Conservation (phyloP, 1,284 basidiomycete species). For the Abortiporus biennis region DNA sequence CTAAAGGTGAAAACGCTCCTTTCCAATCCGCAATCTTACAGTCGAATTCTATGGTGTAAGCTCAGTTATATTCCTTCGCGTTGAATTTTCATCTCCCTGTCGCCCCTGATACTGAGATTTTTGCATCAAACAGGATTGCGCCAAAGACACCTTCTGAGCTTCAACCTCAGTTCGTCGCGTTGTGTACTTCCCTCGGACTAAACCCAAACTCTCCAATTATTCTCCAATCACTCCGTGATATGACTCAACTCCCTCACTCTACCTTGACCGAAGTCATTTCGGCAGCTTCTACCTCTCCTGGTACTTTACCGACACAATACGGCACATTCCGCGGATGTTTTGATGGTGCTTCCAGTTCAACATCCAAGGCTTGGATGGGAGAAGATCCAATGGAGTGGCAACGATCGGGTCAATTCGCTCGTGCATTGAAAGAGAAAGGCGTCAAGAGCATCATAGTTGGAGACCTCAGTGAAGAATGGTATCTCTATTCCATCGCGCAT, state of each 20-base stretch:
- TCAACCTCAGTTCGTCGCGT: slow-evolving; percentile 53
- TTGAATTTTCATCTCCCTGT: slow-evolving; percentile 4
- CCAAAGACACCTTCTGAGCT: slow-evolving; percentile 56
- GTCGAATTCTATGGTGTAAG: slow-evolving; percentile 69
- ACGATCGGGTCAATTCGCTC: slow-evolving; percentile 51
- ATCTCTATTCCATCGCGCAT: slow-evolving; percentile 66
- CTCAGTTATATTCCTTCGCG: slow-evolving; percentile 7
- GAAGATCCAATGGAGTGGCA: slow-evolving; percentile 66
- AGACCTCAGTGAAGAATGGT: slow-evolving; percentile 73
- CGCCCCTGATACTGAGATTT: slow-evolving; percentile 11
- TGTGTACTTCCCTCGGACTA: slow-evolving; percentile 49
- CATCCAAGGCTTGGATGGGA: no score
- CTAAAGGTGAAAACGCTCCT: slow-evolving; percentile 48
- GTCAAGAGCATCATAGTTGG: slow-evolving; percentile 58
- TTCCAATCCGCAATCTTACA: slow-evolving; percentile 62
- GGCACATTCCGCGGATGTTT: slow-evolving; percentile 68
- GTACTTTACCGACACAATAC: slow-evolving; percentile 37
- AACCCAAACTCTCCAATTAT: slow-evolving; percentile 44
- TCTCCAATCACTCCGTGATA: slow-evolving; percentile 45
- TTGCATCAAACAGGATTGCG: slow-evolving; percentile 23
- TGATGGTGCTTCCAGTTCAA: slow-evolving; percentile 52
- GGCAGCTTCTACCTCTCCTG: no score
- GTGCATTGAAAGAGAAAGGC: slow-evolving; percentile 48
- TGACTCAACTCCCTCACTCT: slow-evolving; percentile 37
- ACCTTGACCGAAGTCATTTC: slow-evolving; percentile 53